Evolutionary conservation across 257 asterid genomes (phyloP), one percentile per base, ranked within the genome.

Genomic region (Verbena officinalis): DNA sequence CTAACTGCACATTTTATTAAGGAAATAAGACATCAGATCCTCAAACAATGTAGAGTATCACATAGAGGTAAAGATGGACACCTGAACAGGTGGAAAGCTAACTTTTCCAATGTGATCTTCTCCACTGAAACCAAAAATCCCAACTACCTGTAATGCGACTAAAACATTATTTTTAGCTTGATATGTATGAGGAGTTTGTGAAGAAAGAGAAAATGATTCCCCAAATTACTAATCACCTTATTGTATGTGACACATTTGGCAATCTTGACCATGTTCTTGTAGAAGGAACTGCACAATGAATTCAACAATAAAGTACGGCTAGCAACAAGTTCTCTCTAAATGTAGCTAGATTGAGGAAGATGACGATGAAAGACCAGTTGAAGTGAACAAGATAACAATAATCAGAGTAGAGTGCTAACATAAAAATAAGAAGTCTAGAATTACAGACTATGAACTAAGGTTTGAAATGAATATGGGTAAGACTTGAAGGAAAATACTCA

Each of bases 71-170:
- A 63, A 68, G 54, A 27, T 55, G 15, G 23, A 59, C 73, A 93
- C 99, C 99, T 93, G 99, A 63, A 93, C 79, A 22, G 99, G 92
- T 19, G 99, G 99, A 67, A 93, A 93, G 83, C 87, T 68, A 74
- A 84, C 84, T 80, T 90, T 93, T 31, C 97, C 99, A 33, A 93
- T 93, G 84, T 90, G 96, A 73, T 93, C 99, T 77, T 93, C 99
- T 44, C 97, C 97, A 30, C 70, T 81, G 77, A 93, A 93, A 73
- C 99, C 99, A 73, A 93, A 93, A 55, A 93, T 90, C 43, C 96
- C 96, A 39, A 83, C 91, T 27, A 77, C 97, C 99, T 90, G 84
- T 68, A 58, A 48, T 43, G 40, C 38, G 66, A 45, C 59, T 8
- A 40, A 16, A 36, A 15, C 69, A 50, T 68, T 51, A 61, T 40